Evolutionary conservation across 2,329 filamentous ascomycete genomes (phyloP).

Genomic region (Cercospora berteroae): DNA sequence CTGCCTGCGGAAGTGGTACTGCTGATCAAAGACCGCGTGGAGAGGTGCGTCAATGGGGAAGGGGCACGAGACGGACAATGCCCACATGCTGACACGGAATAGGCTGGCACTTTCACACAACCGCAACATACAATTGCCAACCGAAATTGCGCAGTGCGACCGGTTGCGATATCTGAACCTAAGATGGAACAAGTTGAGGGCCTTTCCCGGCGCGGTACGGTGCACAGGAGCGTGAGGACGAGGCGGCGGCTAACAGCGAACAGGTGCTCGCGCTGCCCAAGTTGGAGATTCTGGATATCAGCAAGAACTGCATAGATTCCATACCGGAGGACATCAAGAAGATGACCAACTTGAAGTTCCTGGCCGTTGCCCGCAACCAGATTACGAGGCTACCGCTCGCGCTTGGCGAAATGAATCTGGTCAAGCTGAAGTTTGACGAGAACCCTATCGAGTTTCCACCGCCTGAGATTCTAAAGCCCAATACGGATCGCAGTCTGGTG

Average conservation of each 20-base stretch:
- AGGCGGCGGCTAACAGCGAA: constrained; percentile 16
- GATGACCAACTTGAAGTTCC: constrained; percentile 80
- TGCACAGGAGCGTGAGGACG: neutral
- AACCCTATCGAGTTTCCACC: constrained; percentile 81
- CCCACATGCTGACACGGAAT: constrained; percentile 28
- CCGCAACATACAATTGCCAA: constrained; percentile 66
- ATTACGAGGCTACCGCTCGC: constrained; percentile 81
- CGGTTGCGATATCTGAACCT: constrained; percentile 78
- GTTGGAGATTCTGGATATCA: constrained; percentile 89
- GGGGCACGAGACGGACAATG: neutral
- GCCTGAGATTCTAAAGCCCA: constrained; percentile 41
- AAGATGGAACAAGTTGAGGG: constrained; percentile 68
- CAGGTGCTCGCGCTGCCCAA: constrained; percentile 83
- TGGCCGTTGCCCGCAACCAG: constrained; percentile 82
- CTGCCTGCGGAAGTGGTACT: constrained; percentile 72
- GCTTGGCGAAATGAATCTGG: constrained; percentile 86
- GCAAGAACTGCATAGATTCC: constrained; percentile 76
- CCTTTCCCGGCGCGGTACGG: constrained; percentile 64
- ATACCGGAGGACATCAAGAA: constrained; percentile 78
- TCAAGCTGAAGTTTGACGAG: constrained; percentile 84
- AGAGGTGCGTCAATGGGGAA: constrained; percentile 53
- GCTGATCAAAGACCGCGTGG: constrained; percentile 70
- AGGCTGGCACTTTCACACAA: constrained; percentile 83
- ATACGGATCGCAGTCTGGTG: constrained; percentile 39
- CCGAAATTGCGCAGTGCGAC: constrained; percentile 71